Evolutionary conservation across 75 land plant genomes (phyloP).

Genomic region (Pinus tabuliformis): DNA sequence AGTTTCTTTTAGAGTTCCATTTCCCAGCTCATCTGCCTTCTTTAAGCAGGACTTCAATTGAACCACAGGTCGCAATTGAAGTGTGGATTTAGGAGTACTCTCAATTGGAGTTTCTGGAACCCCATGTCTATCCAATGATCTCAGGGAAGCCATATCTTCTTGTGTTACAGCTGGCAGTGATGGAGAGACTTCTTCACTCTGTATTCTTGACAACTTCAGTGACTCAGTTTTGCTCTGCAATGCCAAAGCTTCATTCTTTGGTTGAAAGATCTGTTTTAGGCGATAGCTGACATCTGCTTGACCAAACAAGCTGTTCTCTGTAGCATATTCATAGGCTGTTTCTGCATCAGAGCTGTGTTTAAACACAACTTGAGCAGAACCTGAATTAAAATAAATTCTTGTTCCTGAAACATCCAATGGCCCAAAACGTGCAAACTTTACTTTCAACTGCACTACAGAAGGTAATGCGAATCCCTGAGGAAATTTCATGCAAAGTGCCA

Average conservation of each 20-base stretch:
- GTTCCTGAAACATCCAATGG: constrained; percentile 40
- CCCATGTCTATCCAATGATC: background rate
- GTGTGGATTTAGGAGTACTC: background rate
- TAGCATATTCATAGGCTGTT: constrained; percentile 37
- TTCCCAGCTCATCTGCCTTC: constrained; percentile 22
- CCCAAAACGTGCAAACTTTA: constrained; percentile 15
- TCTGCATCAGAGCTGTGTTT: constrained; percentile 46
- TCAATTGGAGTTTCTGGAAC: background rate
- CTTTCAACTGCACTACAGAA: constrained; percentile 28
- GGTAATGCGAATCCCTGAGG: constrained; percentile 50
- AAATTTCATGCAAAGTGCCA: constrained; percentile 58
- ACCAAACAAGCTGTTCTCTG: constrained; percentile 26
- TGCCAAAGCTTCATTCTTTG: constrained; percentile 3
- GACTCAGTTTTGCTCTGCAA: background rate
- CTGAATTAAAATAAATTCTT: constrained; percentile 48
- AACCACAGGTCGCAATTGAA: constrained; percentile 2
- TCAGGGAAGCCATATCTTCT: background rate
- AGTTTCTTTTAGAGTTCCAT: constrained; percentile 18
- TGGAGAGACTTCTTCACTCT: background rate
- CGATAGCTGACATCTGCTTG: constrained; percentile 26
- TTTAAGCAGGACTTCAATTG: constrained; percentile 39
- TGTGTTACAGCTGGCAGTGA: background rate
- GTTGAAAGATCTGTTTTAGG: constrained; percentile 13
- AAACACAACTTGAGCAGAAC: constrained; percentile 53
- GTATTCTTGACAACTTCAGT: background rate